Base-by-base conservation (phyloP, 352 stramenopile species). In the Globisporangium mamillatum region DNA sequence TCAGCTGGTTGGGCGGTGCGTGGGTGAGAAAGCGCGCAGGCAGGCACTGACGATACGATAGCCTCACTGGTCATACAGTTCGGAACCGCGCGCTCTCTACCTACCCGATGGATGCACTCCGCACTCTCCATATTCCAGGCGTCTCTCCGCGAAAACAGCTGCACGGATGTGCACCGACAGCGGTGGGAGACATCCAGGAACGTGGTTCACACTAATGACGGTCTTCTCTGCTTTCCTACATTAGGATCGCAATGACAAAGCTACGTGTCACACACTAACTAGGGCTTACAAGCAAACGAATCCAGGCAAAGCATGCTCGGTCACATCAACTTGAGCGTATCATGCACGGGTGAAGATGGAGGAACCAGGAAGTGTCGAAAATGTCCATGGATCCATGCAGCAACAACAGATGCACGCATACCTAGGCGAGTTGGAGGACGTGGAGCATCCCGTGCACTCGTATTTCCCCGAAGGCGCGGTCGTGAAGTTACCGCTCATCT, bases 401-500 rank as follows among this genome's bases (percentile, higher is more conserved):
- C 41, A 50, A 8, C 24, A 12, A 7, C 41, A n/a, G 18, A 58
- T 66, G 38, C 88, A 96, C 60, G 80, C 85, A 63, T 96, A 96
- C 63, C 72, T 96, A 29, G 88, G 86, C 22, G 71, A 76, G 5
- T 64, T 94, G n/a, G 79, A 93, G 73, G 64, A 78, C 61, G 80
- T 94, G 32, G 69, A 78, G 29, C 76, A 82, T 62, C 75, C 77
- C 10, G 73, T 78, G 12, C 72, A 77, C n/a, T 80, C 75, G 14
- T 72, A 85, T 38, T 83, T 84, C 54, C 71, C 80, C 8, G 78
- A 81, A 34, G 84, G 84, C 16, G 73, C 74, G 22, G 64, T 91
- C 20, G 64, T 92, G 55, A 73, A 70, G 53, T 66, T 96, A 3
- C 85, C 88, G 52, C 76, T 96, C 32, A 78, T 96, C 48, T 85